Base-by-base conservation (phyloP, 2,329 filamentous ascomycete genomes). In the Cladosporium halotolerans region DNA sequence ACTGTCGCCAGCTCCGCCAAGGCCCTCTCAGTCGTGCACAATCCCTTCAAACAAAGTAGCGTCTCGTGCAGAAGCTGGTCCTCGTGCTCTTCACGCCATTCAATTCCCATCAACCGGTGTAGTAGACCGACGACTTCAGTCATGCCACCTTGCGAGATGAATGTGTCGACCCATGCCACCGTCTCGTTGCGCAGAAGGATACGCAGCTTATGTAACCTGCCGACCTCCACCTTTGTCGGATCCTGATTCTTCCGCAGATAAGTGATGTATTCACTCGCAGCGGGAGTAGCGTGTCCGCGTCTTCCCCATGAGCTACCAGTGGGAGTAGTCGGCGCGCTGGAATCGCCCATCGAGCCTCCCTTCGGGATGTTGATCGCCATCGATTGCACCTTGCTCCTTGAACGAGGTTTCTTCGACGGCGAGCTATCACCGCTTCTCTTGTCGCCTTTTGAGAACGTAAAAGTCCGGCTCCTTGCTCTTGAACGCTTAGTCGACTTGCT, bases 11-110 rank as follows among this genome's bases (percentile, higher is more conserved):
- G 80, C 65, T 92, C 88, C 60, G 87, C 82, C 63, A 96, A 78
- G 1, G 90, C 93, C 34, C 89, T 79, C 13, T 88, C 90, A 1
- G 92, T 96, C 1, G 93, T 99, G 67, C 89, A 95, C 2, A 97
- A 79, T 0, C 89, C 93, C 72, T 99, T 99, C 59, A 99, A 79
- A 65, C 93, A 97, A 41, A 96, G 80, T 46, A 99, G 77, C 31
- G 89, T 86, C 71, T 99, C 93, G 65, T 97, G 92, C 6, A 99
- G 79, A 36, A 99, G 78, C 9, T 85, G 85, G 66, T 97, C 93
- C 72, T 97, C 93, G 64, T 97, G 92, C 63, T 97, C 93, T 76
- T 96, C 93, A 65, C 91, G 89, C 92, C 93, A 99, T 70, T 97
- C 93, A 33, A 99, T 85, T 48, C 86, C 86, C 80, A 96, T 90